phyloP scores from a whole-genome alignment of 192 early-diverging fungal genomes.

The Umbelopsis ramanniana region DNA sequence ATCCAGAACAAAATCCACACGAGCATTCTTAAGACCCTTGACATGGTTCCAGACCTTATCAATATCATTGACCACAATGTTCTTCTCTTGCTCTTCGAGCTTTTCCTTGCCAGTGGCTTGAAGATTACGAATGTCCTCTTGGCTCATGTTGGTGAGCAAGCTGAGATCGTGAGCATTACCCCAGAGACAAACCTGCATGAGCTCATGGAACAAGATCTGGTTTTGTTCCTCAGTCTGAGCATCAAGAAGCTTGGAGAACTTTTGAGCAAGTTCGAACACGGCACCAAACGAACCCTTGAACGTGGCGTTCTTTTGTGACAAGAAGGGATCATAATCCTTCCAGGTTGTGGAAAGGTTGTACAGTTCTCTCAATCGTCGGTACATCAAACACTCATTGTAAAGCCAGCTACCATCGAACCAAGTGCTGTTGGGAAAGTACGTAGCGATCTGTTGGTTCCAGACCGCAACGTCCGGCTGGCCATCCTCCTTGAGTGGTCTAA shows the following conservation, averaged over 20 bases:
- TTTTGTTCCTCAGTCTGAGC: constrained; percentile 30
- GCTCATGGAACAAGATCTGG: constrained; percentile 65
- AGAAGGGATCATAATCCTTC: constrained; percentile 78
- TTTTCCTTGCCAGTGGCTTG: constrained; percentile 51
- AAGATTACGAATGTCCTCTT: constrained; percentile 70
- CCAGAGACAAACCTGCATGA: constrained; percentile 83
- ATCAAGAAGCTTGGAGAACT: constrained; percentile 35
- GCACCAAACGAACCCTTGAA: constrained; percentile 70
- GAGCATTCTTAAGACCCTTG: constrained; percentile 53
- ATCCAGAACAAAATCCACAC: constrained; percentile 88
- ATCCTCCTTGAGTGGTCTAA: constrained; percentile 57
- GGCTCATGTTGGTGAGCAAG: constrained; percentile 70
- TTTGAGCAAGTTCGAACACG: constrained; percentile 65
- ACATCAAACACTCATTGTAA: constrained; percentile 85
- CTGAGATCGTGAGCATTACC: constrained; percentile 90
- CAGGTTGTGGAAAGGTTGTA: constrained; percentile 63
- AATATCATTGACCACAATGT: constrained; percentile 76
- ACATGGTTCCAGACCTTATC: constrained; percentile 65
- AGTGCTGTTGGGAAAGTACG: constrained; percentile 56
- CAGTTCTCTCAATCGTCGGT: constrained; percentile 67
- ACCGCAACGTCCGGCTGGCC: constrained; percentile 53
- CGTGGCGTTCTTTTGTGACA: constrained; percentile 64
- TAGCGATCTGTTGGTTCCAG: constrained; percentile 70
- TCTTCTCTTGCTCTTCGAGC: constrained; percentile 53
- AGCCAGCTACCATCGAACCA: constrained; percentile 86